phyloP scores from a whole-genome alignment of 2,329 filamentous ascomycete species.

The Pyricularia sp. region DNA sequence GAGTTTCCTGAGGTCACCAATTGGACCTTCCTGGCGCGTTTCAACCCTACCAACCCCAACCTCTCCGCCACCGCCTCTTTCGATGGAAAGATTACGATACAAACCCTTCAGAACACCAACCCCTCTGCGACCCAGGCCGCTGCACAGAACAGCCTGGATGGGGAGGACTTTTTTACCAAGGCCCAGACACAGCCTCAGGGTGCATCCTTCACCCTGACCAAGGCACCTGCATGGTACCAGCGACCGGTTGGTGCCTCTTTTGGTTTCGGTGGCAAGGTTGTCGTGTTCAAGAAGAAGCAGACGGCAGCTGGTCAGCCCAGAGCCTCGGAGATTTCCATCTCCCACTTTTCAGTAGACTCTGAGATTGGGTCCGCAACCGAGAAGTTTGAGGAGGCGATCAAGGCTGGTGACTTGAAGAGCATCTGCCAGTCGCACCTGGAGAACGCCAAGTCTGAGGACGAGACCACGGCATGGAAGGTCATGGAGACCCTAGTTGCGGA shows the following conservation, averaged over 20 bases:
- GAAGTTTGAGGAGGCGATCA: slow-evolving; percentile 72
- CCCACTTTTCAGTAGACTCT: slow-evolving; percentile 78
- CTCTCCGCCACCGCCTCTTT: slow-evolving; percentile 92
- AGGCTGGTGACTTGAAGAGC: slow-evolving; percentile 59
- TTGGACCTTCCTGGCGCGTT: slow-evolving; percentile 93
- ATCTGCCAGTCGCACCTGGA: slow-evolving; percentile 73
- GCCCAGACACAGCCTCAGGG: slow-evolving; percentile 85
- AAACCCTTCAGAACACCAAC: slow-evolving; percentile 90
- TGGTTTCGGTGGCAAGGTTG: slow-evolving; percentile 87
- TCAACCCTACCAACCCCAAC: slow-evolving; percentile 86
- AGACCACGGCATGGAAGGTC: slow-evolving; percentile 92
- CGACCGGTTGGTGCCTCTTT: slow-evolving; percentile 78
- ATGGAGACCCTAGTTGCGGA: slow-evolving; percentile 78
- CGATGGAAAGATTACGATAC: slow-evolving; percentile 88
- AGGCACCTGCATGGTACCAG: slow-evolving; percentile 84
- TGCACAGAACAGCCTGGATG: slow-evolving; percentile 61
- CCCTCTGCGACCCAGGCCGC: slow-evolving; percentile 54
- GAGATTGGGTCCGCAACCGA: slow-evolving; percentile 73
- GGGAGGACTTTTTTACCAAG: slow-evolving; percentile 92
- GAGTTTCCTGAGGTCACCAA: slow-evolving; percentile 98
- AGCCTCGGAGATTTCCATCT: slow-evolving; percentile 69
- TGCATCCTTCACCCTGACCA: slow-evolving; percentile 73
- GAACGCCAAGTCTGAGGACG: slow-evolving; percentile 68
- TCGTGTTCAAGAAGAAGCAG: slow-evolving; percentile 54
- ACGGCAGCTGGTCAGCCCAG: slow-evolving; percentile 48